Conservation (phyloP, 129 eudicot genomes). For the Solidago caesia region DNA sequence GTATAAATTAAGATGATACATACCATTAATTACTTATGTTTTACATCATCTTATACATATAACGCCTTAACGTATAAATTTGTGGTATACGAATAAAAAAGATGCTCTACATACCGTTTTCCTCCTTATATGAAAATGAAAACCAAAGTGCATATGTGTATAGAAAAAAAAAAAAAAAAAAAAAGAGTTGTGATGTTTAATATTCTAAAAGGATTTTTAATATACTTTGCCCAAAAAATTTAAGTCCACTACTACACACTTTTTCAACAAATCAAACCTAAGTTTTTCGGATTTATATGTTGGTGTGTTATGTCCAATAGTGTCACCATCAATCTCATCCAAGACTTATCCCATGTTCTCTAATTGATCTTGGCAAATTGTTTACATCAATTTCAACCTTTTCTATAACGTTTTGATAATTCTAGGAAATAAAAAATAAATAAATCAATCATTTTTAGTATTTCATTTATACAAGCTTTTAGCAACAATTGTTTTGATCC, state of each 20-base stretch:
- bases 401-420: too few relatives aligned
- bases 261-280: background rate
- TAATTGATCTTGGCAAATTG: constrained; percentile 19
- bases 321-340: constrained; percentile 37
- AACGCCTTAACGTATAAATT: background rate
- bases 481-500: too few relatives aligned
- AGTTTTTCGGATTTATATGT: background rate
- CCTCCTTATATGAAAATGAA: background rate
- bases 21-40: background rate
- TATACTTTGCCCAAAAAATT: background rate
- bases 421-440: too few relatives aligned
- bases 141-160: background rate
- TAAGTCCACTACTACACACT: background rate
- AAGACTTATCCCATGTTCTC: constrained; percentile 23
- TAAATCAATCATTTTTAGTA: too few relatives aligned
- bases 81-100: too few relatives aligned
- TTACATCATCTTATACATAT: too few relatives aligned
- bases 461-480: too few relatives aligned
- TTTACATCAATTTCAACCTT: background rate
- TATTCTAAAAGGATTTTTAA: background rate
- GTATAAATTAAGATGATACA: background rate
- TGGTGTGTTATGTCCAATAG: constrained; percentile 31
- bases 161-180: background rate
- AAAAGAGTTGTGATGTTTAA: background rate
- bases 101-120: too few relatives aligned